A percentile compares a stretch with the other conserved stretches of the same genome.
Evolutionary conservation across 164 flowering plant genomes (phyloP).

Genomic region (Vitis amurensis): DNA sequence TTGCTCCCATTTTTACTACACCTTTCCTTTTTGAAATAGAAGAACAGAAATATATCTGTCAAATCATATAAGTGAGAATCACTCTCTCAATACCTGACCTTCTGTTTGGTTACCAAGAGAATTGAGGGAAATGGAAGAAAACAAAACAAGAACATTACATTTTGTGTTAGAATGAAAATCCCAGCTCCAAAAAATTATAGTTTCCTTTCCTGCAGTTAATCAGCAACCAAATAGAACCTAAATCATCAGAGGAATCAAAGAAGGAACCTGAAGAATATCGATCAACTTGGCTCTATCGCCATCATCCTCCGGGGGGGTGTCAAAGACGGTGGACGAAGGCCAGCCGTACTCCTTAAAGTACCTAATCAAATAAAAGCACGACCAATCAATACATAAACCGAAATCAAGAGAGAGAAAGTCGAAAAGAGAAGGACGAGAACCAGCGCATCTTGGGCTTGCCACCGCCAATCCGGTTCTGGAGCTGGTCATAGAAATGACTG

Average conservation of each 20-base stretch:
- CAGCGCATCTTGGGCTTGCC: slow-evolving; percentile 99
- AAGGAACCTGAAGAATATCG: slow-evolving; percentile 71
- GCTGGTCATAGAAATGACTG: slow-evolving; percentile 75
- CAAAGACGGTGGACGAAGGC: slow-evolving; percentile 74
- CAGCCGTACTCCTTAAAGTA: slow-evolving; percentile 92
- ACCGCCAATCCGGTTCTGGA: slow-evolving; percentile 90
- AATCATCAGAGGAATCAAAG: neutral
- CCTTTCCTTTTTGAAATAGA: no score
- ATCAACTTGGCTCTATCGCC: slow-evolving; percentile 63
- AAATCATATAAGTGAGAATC: no score
- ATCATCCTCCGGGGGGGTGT: slow-evolving; percentile 60
- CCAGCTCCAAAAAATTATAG: neutral
- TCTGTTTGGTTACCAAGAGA: no score
- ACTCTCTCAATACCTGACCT: no score
- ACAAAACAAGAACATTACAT: neutral
- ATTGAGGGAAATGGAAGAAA: neutral
- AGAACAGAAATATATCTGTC: no score
- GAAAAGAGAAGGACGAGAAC: slow-evolving; percentile 26
- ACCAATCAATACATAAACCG: neutral
- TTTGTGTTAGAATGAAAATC: neutral
- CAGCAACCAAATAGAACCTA: slow-evolving; percentile 1
- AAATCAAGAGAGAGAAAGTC: slow-evolving; percentile 4
- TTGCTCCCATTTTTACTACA: no score
- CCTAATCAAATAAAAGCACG: slow-evolving; percentile 23
- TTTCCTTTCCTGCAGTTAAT: neutral